Evolutionary conservation across 2,329 filamentous ascomycete species (phyloP).

Genomic region (Neoascochyta sp.): DNA sequence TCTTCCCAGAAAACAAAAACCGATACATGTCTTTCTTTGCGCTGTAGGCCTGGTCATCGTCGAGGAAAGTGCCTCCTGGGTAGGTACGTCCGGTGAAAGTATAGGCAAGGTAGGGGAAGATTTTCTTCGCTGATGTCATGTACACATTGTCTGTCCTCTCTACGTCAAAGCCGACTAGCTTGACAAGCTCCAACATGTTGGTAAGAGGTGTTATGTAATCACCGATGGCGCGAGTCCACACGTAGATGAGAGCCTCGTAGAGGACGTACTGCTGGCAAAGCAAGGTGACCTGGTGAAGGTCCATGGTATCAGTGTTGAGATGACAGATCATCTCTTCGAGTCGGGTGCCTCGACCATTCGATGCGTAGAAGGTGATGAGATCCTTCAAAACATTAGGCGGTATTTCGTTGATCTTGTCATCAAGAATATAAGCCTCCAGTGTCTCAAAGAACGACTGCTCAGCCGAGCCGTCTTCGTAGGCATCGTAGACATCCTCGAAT

Average conservation of each 20-base stretch:
- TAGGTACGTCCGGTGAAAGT: conserved; percentile 87
- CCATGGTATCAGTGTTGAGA: conserved; percentile 83
- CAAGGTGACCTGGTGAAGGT: conserved; percentile 86
- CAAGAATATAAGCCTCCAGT: conserved; percentile 82
- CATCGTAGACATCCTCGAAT: conserved; percentile 86
- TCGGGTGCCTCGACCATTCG: conserved; percentile 68
- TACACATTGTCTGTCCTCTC: conserved; percentile 59
- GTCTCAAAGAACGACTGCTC: conserved; percentile 80
- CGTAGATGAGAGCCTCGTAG: conserved; percentile 93
- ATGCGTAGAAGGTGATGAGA: conserved; percentile 76
- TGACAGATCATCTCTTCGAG: conserved; percentile 94
- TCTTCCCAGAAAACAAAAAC: conserved; percentile 85
- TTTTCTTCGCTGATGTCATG: conserved; percentile 74
- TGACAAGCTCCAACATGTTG: conserved; percentile 67
- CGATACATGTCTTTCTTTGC: conserved; percentile 89
- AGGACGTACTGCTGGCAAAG: conserved; percentile 88
- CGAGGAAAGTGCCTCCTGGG: conserved; percentile 73
- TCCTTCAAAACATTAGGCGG: conserved; percentile 84
- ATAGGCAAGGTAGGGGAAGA: conserved; percentile 93
- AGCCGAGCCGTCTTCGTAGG: conserved; percentile 73
- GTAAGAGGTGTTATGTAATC: conserved; percentile 91
- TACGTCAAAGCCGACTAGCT: conserved; percentile 55
- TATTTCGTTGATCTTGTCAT: conserved; percentile 67
- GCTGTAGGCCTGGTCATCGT: conserved; percentile 65
- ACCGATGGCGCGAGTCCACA: conserved; percentile 86